Base-by-base conservation (phyloP, 1,284 basidiomycete genomes). In the Ustilago cynodontis region DNA sequence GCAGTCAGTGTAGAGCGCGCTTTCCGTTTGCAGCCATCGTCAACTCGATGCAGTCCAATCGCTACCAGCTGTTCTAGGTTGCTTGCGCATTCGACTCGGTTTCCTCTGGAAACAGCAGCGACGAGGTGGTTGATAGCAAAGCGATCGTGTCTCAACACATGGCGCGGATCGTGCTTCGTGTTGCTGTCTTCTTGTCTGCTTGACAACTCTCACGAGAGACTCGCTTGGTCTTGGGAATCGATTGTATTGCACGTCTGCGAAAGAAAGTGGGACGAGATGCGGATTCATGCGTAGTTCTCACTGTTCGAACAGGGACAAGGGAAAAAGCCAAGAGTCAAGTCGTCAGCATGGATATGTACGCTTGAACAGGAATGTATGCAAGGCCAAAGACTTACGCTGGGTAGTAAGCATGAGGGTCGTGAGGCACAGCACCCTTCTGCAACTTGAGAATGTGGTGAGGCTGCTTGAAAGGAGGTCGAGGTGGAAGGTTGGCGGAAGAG, bases 391-490 rank as follows among this genome's bases (percentile, higher is more conserved):
- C 78, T 59, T 73, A 77, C 77, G 80, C 80, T 52, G 84, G 84
- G 70, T 81, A 85, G 70, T 85, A 86, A 8, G 78, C 80, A 33
- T 77, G 65, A 49, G 76, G 76, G 74, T 78, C 79, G 62, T 84
- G 80, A 10, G 84, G 84, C 11, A 85, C 74, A n/a, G 80, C 83
- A 24, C 75, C 80, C 74, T 82, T 82, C 61, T 82, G 79, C 51
- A 83, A 65, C 78, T 82, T 83, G 52, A 85, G 71, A 41, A 85
- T 76, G 62, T 82, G 77, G 59, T 82, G 81, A 5, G 83, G 81
- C 50, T 70, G 62, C 59, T 74, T 83, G 72, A 84, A 85, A 31
- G 84, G 84, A 53, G 82, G 84, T 45, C 59, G 61, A 10, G 84
- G 84, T 31, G 84, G 84, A 41, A 86, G 72, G 66, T 82, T 82